These are phyloP conservation scores for Colletotrichum neosansevieriae DNA, from an alignment of 2,329 filamentous ascomycete genomes.

Conservation along the genomic window DNA sequence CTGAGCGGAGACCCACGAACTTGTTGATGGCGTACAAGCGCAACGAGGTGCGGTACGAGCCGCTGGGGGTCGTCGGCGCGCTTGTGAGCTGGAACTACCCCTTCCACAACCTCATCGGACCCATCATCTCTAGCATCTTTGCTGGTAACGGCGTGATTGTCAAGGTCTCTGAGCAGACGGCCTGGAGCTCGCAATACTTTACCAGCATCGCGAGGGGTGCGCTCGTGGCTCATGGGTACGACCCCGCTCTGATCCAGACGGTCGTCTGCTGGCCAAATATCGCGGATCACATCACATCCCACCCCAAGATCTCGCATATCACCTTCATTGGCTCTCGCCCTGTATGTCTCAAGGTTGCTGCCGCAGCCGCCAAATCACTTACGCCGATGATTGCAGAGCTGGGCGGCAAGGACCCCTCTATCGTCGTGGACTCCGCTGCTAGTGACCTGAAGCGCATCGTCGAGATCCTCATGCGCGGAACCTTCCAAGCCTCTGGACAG, in stretches of 20 bases:
- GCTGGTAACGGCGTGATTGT: conserved; percentile 92
- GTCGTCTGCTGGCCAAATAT: conserved; percentile 89
- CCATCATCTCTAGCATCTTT: conserved; percentile 91
- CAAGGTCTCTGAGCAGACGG: conserved; percentile 95
- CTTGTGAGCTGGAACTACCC: conserved; percentile 98
- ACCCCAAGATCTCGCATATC: conserved; percentile 85
- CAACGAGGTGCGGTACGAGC: conserved; percentile 91
- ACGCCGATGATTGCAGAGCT: conserved; percentile 92
- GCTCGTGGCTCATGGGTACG: conserved; percentile 84
- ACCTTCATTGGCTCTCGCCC: conserved; percentile 95
- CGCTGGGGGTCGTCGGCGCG: conserved; percentile 90
- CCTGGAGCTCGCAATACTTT: conserved; percentile 91
- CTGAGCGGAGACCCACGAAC: conserved; percentile 84
- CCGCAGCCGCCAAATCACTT: conserved; percentile 85
- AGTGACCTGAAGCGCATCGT: conserved; percentile 77
- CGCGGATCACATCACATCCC: conserved; percentile 85
- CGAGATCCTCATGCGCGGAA: conserved; percentile 88
- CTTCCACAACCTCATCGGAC: conserved; percentile 94
- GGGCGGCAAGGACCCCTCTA: conserved; percentile 93
- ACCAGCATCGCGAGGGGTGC: conserved; percentile 82
- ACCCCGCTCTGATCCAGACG: conserved; percentile 84
- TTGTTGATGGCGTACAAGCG: conserved; percentile 95
- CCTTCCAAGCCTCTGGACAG: conserved; percentile 95
- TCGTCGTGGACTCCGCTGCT: conserved; percentile 83
- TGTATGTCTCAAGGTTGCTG: conserved; percentile 89